Percentiles rank a stretch among this genome's conserved stretches.
phyloP scores from a whole-genome alignment of 495 filamentous ascomycete genomes.

The Clavariopsis aquatica region DNA sequence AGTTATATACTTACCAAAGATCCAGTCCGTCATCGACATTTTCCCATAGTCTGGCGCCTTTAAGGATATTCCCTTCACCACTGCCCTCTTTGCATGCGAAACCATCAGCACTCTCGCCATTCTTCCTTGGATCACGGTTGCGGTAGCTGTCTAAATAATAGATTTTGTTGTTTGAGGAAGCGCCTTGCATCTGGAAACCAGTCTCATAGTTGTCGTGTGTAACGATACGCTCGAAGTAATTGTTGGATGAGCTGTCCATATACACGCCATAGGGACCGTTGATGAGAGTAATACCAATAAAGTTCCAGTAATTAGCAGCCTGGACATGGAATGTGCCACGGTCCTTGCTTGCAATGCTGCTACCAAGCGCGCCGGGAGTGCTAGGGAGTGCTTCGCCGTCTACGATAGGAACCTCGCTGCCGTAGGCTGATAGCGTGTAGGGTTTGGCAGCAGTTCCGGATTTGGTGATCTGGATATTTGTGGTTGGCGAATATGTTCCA shows the following conservation, averaged over 20 bases:
- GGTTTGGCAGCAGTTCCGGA: constrained; percentile 33
- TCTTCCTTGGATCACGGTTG: constrained; percentile 43
- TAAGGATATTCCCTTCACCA: constrained; percentile 38
- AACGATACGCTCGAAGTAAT: constrained; percentile 38
- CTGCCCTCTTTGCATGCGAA: constrained; percentile 41
- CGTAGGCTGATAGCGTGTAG: constrained; percentile 38
- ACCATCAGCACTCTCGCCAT: constrained; percentile 42
- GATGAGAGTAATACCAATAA: constrained; percentile 36
- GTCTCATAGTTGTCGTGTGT: constrained; percentile 44
- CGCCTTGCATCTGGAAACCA: constrained; percentile 41
- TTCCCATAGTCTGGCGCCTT: constrained; percentile 40
- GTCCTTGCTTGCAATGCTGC: constrained; percentile 24
- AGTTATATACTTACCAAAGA: constrained; percentile 25
- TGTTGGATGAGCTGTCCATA: constrained; percentile 31
- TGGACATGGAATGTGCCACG: constrained; percentile 41
- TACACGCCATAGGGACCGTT: constrained; percentile 42
- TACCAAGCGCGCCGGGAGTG: constrained; percentile 3
- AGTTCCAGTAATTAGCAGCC: constrained; percentile 39
- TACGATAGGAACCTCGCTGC: constrained; percentile 37
- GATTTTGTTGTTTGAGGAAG: constrained; percentile 38
- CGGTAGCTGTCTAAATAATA: constrained; percentile 41
- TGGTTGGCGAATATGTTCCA: constrained; percentile 38
- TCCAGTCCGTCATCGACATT: constrained; percentile 44
- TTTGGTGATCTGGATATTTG: constrained; percentile 40
- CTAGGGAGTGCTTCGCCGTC: constrained; percentile 39